Evolutionary conservation across 2,329 filamentous ascomycete genomes (phyloP), one percentile per base, ranked within the genome.

Genomic region (Camillea tinctor): DNA sequence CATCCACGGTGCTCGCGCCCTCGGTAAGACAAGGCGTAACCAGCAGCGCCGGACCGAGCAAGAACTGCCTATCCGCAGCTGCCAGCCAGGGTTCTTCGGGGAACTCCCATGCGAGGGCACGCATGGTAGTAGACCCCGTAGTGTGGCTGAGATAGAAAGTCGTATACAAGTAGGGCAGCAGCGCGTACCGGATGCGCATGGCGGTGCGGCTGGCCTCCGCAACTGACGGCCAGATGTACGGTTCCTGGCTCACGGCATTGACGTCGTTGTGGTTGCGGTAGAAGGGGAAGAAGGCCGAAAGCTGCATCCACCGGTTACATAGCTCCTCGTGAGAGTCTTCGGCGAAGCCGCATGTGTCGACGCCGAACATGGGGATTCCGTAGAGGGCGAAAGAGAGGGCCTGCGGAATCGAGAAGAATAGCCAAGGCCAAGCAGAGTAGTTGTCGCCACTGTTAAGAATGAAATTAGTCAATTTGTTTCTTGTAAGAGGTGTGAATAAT

Each of bases 151-250:
- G 73, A 66, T 90, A 83, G 77, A 92, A 87, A 1, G 90, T 80
- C 0, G 90, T 92, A 76, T 93, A 93, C 63, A 92, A 82, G 74
- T 93, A 93, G 0, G 89, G 89, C 1, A 93, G 79, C 0, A 93
- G 77, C 17, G 82, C 76, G 71, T 92, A 93, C 22, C 90, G 85
- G 63, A 92, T 88, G 4, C 79, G 74, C 84, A 92, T 92, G 1
- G 88, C 90, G 0, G 74, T 77, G 63, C 83, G 84, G n/a, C 83
- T 81, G 0, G 90, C 88, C 4, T 86, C 81, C 2, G 83, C 82
- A 1, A 92, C 90, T 1, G 81, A 82, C 2, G 77, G 77, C 90
- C 90, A 93, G 17, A 82, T 71, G 69, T 90, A 93, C 0, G 89
- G 88, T 73, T 93, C 90, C 70, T 93, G 90, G 0, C 83, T 71